These are phyloP conservation scores for Dendrobium huoshanense DNA, from an alignment of 106 monocot species.

Conservation along the genomic window DNA sequence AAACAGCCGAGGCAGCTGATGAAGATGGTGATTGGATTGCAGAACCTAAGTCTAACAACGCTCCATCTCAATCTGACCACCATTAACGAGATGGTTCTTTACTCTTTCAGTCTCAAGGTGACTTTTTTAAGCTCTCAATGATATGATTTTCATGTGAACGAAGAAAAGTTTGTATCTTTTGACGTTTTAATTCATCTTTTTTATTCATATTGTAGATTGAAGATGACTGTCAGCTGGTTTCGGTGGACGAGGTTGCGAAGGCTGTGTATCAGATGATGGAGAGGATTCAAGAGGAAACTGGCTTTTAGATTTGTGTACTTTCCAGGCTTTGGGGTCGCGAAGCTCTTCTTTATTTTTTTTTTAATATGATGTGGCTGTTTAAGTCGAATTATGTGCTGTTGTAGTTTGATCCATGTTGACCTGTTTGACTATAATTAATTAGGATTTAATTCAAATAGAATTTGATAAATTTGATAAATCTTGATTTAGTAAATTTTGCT, in stretches of 20 bases:
- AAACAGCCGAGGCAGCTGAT: constrained; percentile 59
- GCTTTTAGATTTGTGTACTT: not conserved
- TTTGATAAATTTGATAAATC: too few relatives aligned
- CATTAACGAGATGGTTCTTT: constrained; percentile 43
- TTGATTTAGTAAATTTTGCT: too few relatives aligned
- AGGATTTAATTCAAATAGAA: too few relatives aligned
- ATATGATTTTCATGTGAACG: not conserved
- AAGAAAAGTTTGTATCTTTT: not conserved
- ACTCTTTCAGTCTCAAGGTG: constrained; percentile 92
- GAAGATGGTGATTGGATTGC: constrained; percentile 51
- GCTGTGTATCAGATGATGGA: constrained; percentile 44
- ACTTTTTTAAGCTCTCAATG: not conserved
- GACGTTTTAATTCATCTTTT: not conserved
- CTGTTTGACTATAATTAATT: too few relatives aligned
- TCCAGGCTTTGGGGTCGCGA: not conserved
- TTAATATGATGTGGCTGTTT: not conserved
- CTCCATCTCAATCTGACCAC: constrained; percentile 84
- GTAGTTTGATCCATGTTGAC: not conserved
- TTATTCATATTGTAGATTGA: constrained; percentile 32
- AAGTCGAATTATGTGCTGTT: not conserved
- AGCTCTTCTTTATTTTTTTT: not conserved
- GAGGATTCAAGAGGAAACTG: constrained; percentile 26
- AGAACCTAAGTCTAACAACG: constrained; percentile 46
- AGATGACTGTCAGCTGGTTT: constrained; percentile 32
- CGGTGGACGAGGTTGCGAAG: constrained; percentile 43